Evolutionary conservation across 1,139 yeast genomes (phyloP).

Genomic region (Suhomyces chickasaworum): DNA sequence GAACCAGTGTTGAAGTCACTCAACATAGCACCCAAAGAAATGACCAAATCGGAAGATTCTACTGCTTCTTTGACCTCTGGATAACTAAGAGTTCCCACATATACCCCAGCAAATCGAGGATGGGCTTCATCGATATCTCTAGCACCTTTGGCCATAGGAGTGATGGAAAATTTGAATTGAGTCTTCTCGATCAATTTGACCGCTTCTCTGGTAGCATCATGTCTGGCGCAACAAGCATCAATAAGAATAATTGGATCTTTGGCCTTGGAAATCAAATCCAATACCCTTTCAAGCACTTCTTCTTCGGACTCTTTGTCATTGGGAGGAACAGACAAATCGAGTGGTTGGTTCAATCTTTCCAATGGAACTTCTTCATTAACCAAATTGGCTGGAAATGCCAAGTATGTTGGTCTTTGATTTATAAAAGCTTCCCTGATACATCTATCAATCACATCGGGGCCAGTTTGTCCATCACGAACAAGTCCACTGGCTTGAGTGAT

Average conservation of each 20-base stretch:
- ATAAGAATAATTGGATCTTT: slow-evolving; percentile 73
- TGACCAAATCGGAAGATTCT: slow-evolving; percentile 33
- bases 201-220: slow-evolving; percentile 65
- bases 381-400: slow-evolving; percentile 81
- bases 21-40: slow-evolving; percentile 40
- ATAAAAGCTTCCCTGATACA: slow-evolving; percentile 72
- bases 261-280: slow-evolving; percentile 55
- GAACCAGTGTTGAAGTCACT: slow-evolving; percentile 74
- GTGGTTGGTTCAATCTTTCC: slow-evolving; percentile 57
- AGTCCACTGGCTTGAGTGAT: slow-evolving; percentile 67
- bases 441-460: slow-evolving; percentile 70
- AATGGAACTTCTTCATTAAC: slow-evolving; percentile 66
- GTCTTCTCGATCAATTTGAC: slow-evolving; percentile 62
- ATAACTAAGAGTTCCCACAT: slow-evolving; percentile 36
- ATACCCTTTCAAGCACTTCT: slow-evolving; percentile 64
- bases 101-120: slow-evolving; percentile 33
- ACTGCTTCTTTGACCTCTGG: slow-evolving; percentile 34
- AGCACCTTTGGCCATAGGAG: slow-evolving; percentile 41
- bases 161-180: slow-evolving; percentile 50
- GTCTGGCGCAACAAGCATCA: slow-evolving; percentile 86
- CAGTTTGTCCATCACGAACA: slow-evolving; percentile 60
- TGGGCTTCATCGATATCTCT: slow-evolving; percentile 31
- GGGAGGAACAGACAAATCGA: slow-evolving; percentile 60
- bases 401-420: slow-evolving; percentile 78
- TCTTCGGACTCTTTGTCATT: slow-evolving; percentile 71